Evolutionary conservation across 2,329 filamentous ascomycete genomes (phyloP), one percentile per base, ranked within the genome.

Genomic region (Venturia oleaginea): DNA sequence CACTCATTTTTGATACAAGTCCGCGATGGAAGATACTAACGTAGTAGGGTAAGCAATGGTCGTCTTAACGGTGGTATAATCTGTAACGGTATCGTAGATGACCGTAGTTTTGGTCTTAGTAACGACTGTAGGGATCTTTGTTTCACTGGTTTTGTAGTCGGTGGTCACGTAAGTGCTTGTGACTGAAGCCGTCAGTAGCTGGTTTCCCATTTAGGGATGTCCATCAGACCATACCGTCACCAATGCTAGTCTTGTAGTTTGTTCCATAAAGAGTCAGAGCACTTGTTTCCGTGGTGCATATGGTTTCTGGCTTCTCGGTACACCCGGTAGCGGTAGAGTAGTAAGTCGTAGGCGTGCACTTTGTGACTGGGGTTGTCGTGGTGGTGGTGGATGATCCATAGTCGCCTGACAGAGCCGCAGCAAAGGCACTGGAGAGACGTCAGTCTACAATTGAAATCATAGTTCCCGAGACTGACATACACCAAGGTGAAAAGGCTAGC

Each of bases 291-390:
- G 51, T 57, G 17, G 51, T 57, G 30, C 30, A 57, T 13, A 57
- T 11, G 19, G 51, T 57, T 57, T 30, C 51, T 8, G 51, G 51
- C 15, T 32, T 30, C 5, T 19, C 24, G 19, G 24, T 57, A 15
- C 30, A 57, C 15, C 51, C 51, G 34, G 30, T 34, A 19, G 51
- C 34, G 51, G 51, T 57, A 15, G 51, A 57, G 51, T 34, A 57
- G 34, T 57, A 57, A 4, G 51, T 57, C 51, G 51, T 57, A 7
- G 51, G 51, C 19, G 51, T 57, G 51, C 51, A 57, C 30, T 57
- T 32, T 57, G 51, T 32, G 8, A 30, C 19, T 8, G 51, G 27
- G 19, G 27, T 34, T 32, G 51, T 57, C 4, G 51, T 57, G 5
- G 51, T 57, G 30, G 24, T 57, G 51, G 43, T 48, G 38, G 38